phyloP scores from a whole-genome alignment of 2,329 filamentous ascomycete genomes.

The Ceratocystis eucalypticola region DNA sequence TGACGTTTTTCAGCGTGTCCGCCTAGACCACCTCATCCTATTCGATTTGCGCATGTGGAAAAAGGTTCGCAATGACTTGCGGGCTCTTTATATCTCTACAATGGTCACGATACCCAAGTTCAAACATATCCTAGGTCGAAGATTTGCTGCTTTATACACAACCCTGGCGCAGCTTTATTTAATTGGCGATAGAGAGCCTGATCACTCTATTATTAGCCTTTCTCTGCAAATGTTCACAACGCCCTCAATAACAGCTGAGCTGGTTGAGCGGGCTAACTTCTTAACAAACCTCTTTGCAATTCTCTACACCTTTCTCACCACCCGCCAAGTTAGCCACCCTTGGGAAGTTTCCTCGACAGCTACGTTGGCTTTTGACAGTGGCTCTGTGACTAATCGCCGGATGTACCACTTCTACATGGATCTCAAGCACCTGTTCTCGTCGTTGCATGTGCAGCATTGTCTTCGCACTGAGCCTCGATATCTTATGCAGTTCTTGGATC shows the following conservation, averaged over 20 bases:
- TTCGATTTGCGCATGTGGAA: slow-evolving; percentile 97
- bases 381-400: slow-evolving; percentile 83
- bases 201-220: slow-evolving; percentile 96
- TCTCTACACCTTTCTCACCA: slow-evolving; percentile 92
- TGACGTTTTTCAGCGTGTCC: slow-evolving; percentile 76
- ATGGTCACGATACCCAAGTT: slow-evolving; percentile 92
- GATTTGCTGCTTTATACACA: slow-evolving; percentile 93
- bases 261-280: slow-evolving; percentile 91
- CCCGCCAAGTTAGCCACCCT: slow-evolving; percentile 86
- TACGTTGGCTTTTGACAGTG: slow-evolving; percentile 82
- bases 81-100: slow-evolving; percentile 89
- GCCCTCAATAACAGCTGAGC: slow-evolving; percentile 88
- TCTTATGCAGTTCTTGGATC: slow-evolving; percentile 82
- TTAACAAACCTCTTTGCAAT: slow-evolving; percentile 91
- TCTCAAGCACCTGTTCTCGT: slow-evolving; percentile 78
- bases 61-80: slow-evolving; percentile 75
- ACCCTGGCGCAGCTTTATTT: slow-evolving; percentile 86
- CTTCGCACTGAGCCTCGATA: slow-evolving; percentile 76
- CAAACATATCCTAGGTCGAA: slow-evolving; percentile 80
- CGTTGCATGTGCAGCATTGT: slow-evolving; percentile 73
- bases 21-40: slow-evolving; percentile 85
- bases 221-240: slow-evolving; percentile 95
- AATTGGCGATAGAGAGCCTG: slow-evolving; percentile 88
- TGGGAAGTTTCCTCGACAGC: slow-evolving; percentile 77
- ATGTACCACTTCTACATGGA: slow-evolving; percentile 98